Base-by-base conservation (phyloP, 345 rosid genomes). In the Populus simonii region DNA sequence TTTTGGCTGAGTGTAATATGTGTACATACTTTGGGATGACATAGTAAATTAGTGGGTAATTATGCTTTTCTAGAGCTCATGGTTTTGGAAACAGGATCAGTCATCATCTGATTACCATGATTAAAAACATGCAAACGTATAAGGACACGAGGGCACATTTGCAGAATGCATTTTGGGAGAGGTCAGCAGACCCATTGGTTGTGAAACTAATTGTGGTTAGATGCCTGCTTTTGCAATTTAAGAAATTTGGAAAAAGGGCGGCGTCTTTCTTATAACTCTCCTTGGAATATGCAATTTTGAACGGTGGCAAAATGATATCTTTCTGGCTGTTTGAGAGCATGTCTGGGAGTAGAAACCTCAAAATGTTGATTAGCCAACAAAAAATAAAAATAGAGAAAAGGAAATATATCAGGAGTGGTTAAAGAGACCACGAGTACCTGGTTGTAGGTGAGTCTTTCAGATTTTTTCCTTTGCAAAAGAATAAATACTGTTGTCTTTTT, bases 401-500 rank as follows among this genome's bases (percentile, higher is more conserved):
- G 31, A 63, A 47, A 47, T 12, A 47, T 12, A 47, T 47, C 6
- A 15, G 17, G 51, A 47, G 51, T 47, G 51, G 51, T 47, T 12
- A 47, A 47, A 47, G 51, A 47, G 16, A 47, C 51, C 18, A 47
- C 17, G 16, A 4, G 51, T 45, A 3, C 17, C 16, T 45, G 51
- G 17, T 4, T 47, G 51, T 15, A 13, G 0, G 51, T 15, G 18
- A 4, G 76, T 15, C 47, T 41, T 71, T 78, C 25, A 49, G 75
- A 74, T 79, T 72, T 66, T 41, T 77, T 6, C 45, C 83, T 68
- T 76, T 78, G 10, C 45, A 66, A 29, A 70, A 73, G 73, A 80
- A 75, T 74, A 74, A 80, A 82, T 84, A 63, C 73, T 70, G 41
- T 66, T 69, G 69, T 69, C 70, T 68, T 36, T 74, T 70, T 51